Base-by-base conservation (phyloP, 2,329 filamentous ascomycete species). In the Gyromitra esculenta region DNA sequence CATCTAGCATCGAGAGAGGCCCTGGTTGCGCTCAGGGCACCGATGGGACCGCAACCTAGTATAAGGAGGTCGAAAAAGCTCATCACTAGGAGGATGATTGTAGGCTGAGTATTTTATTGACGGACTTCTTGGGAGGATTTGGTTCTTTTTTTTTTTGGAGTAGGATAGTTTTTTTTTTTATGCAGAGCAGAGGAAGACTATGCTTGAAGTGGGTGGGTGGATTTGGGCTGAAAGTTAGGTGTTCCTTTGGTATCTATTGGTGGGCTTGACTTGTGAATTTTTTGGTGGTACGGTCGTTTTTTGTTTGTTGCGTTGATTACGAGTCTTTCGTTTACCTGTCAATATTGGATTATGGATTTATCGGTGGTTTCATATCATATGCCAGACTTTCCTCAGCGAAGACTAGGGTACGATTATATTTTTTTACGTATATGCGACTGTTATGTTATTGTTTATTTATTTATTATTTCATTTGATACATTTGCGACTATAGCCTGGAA, bases 1-100 rank as follows among this genome's bases (percentile, higher is more conserved):
- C 78, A 79, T 63, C 43, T 77, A 3, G 78, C 78, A 31, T 68
- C 57, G 31, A 76, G 48, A 43, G 77, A 78, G 9, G 78, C 78
- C 1, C 31, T 79, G 18, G 54, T 64, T 4, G 37, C 41, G 7
- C 59, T 79, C 45, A 65, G 62, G 13, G 60, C 60, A 2, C 69
- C 48, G 9, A 54, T 57, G 18, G 68, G 37, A 2, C 52, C 39
- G 3, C 31, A 56, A 13, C 60, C 57, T 18, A 66, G 18, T 13
- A n/a, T 64, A 2, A 48, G 76, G 37, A 70, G 59, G 37, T 37
- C 65, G 57, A 76, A 74, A 48, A 75, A 79, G 43, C 13, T 77
- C 3, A 11, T 48, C 18, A 35, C 6, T 0, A 66, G 65, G 25
- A 56, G 57, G 39, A 52, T 57, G 18, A 15, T 43, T n/a, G 4